These are phyloP conservation scores for Neurospora discreta DNA, from an alignment of 495 filamentous ascomycete genomes.

Conservation along the genomic window DNA sequence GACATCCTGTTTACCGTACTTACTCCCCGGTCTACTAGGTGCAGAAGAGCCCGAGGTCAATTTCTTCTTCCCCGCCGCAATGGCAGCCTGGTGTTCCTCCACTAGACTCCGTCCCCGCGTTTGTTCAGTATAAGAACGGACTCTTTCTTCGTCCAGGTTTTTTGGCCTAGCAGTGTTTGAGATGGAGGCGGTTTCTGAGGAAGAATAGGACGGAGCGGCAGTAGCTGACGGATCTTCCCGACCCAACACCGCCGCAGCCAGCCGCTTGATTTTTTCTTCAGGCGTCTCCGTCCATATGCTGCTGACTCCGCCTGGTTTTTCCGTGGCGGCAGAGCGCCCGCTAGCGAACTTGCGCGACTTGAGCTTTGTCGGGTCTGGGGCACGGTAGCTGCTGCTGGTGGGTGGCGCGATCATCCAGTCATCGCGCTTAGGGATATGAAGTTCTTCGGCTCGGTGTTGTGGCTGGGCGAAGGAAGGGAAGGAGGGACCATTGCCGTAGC, in stretches of 20 bases:
- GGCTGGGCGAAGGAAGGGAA: constrained; percentile 4
- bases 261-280: constrained; percentile 68
- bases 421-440: constrained; percentile 47
- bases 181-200: not conserved
- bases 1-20: constrained; percentile 32
- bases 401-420: constrained; percentile 94
- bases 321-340: constrained; percentile 12
- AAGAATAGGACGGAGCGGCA: not conserved
- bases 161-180: not conserved
- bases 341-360: constrained; percentile 67
- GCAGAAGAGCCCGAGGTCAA: not conserved
- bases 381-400: constrained; percentile 47
- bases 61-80: constrained; percentile 4
- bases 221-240: constrained; percentile 26
- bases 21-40: constrained; percentile 3
- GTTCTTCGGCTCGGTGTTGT: constrained; percentile 8
- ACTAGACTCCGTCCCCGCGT: constrained; percentile 53
- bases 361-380: constrained; percentile 70
- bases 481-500: constrained; percentile 1
- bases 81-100: constrained; percentile 43
- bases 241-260: constrained; percentile 81
- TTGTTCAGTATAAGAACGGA: constrained; percentile 30
- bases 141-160: constrained; percentile 15
- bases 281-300: constrained; percentile 88
- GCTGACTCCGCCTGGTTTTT: constrained; percentile 38